Evolutionary conservation across 345 rosid genomes (phyloP).

Genomic region (Camelina laxa): DNA sequence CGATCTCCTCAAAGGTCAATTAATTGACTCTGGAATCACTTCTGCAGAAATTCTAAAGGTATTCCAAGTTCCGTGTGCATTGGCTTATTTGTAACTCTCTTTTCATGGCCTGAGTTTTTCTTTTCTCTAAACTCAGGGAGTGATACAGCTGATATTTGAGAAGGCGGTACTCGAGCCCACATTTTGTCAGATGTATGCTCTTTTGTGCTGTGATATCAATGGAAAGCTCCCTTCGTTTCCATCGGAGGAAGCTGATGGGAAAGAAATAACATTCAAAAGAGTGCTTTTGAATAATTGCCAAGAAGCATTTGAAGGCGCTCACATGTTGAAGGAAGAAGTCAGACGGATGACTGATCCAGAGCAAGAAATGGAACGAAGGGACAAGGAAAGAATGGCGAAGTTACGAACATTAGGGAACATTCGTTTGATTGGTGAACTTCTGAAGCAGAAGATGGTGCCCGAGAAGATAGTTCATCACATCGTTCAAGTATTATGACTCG

Average conservation of each 20-base stretch:
- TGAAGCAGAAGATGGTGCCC: constrained; percentile 95
- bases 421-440: constrained; percentile 91
- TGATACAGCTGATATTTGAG: constrained; percentile 83
- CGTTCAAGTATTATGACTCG: constrained; percentile 57
- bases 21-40: constrained; percentile 85
- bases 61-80: background rate
- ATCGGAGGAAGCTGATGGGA: constrained; percentile 83
- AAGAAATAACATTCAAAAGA: constrained; percentile 86
- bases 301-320: constrained; percentile 95
- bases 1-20: constrained; percentile 88
- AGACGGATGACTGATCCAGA: constrained; percentile 76
- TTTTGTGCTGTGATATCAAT: constrained; percentile 79
- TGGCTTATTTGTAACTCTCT: constrained; percentile 4
- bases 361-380: constrained; percentile 82
- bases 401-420: constrained; percentile 90
- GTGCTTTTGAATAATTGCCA: constrained; percentile 88
- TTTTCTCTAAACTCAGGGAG: constrained; percentile 59
- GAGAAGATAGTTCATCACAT: constrained; percentile 94
- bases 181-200: constrained; percentile 94
- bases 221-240: constrained; percentile 85
- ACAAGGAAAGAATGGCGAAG: constrained; percentile 79
- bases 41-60: constrained; percentile 79
- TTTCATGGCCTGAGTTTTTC: constrained; percentile 17
- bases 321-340: constrained; percentile 74
- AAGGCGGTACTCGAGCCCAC: constrained; percentile 96